Conservation (phyloP, 345 rosid species). For the Gossypium mustelinum region DNA sequence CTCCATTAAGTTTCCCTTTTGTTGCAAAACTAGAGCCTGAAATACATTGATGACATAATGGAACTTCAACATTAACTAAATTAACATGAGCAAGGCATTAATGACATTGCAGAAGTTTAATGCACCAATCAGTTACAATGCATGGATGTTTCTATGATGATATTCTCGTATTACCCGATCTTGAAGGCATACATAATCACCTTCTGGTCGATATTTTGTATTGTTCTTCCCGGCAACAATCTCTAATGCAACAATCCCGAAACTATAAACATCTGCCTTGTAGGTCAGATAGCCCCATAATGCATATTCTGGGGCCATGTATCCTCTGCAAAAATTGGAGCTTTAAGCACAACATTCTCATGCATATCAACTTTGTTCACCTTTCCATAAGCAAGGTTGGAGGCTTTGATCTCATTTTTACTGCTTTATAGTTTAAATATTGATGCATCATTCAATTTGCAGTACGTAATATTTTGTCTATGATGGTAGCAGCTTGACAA, state of each 20-base stretch:
- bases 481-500: neutral
- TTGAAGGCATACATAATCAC: conserved; percentile 37
- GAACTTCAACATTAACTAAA: neutral
- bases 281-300: conserved; percentile 53
- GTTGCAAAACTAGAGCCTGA: conserved; percentile 42
- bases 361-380: neutral
- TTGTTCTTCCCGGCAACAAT: conserved; percentile 48
- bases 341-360: neutral
- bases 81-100: neutral
- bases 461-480: neutral
- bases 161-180: conserved; percentile 39
- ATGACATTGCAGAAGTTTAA: neutral
- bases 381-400: neutral
- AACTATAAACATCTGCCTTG: conserved; percentile 68
- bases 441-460: neutral
- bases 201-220: conserved; percentile 36
- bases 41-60: neutral
- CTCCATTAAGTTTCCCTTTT: conserved; percentile 31
- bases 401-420: neutral
- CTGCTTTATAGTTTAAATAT: conserved; percentile 5
- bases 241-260: conserved; percentile 54
- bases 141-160: neutral
- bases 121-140: neutral
- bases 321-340: conserved; percentile 31
- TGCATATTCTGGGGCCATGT: conserved; percentile 73